Percentiles rank a stretch among this genome's conserved stretches.
Evolutionary conservation across 257 asterid species (phyloP).

Genomic region (Thymus quinquecostatus): DNA sequence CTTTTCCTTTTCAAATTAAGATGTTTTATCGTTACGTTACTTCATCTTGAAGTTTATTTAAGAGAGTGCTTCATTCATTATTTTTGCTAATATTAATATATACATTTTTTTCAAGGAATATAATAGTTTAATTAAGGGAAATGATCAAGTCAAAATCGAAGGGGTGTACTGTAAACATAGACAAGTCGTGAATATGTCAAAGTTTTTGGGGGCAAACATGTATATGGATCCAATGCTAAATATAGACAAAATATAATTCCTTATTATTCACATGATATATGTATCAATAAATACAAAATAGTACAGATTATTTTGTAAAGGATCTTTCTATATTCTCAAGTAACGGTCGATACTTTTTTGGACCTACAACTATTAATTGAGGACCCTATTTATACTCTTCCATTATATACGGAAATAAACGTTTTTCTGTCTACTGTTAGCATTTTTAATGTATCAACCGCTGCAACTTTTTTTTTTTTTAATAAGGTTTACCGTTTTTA

Average conservation of each 20-base stretch:
- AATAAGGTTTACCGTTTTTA: no score
- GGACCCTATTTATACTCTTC: not conserved
- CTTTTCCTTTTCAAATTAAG: no score
- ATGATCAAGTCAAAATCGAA: constrained; percentile 4
- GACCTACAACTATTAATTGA: constrained; percentile 5
- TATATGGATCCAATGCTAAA: not conserved
- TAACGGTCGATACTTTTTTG: constrained; percentile 14
- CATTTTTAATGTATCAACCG: no score
- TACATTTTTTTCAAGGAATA: no score
- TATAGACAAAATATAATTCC: not conserved
- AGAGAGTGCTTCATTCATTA: not conserved
- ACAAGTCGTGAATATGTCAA: constrained; percentile 11
- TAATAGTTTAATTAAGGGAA: no score
- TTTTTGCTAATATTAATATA: no score
- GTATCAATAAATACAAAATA: not conserved
- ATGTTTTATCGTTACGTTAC: no score
- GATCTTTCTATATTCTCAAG: not conserved
- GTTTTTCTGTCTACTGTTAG: no score
- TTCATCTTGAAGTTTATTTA: not conserved
- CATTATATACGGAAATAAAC: constrained; percentile 10
- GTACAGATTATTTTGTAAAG: not conserved
- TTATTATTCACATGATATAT: constrained; percentile 16
- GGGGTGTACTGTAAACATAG: not conserved
- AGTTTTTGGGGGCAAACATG: not conserved
- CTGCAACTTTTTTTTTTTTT: no score